Percentiles rank a stretch among this genome's conserved stretches.
These are phyloP conservation scores for Paraconiothyrium sp. DNA, from an alignment of 2,329 filamentous ascomycete species.

Conservation along the genomic window DNA sequence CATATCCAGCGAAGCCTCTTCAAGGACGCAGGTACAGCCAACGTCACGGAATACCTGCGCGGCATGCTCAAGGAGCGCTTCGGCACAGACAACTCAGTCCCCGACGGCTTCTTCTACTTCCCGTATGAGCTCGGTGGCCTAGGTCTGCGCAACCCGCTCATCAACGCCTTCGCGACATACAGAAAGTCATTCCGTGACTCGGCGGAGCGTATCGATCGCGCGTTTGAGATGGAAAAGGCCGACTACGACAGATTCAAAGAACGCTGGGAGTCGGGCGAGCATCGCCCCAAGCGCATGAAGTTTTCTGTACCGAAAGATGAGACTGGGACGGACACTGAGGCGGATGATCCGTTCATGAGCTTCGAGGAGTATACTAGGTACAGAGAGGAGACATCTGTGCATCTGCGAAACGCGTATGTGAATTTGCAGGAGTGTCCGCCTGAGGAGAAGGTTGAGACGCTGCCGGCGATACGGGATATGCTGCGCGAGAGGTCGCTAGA, in stretches of 20 bases:
- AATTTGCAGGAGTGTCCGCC: constrained; percentile 50
- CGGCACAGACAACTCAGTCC: constrained; percentile 46
- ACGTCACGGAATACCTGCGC: constrained; percentile 64
- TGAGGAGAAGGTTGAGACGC: constrained; percentile 34
- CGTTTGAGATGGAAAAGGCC: constrained; percentile 40
- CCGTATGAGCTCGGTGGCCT: constrained; percentile 59
- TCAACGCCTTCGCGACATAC: constrained; percentile 52
- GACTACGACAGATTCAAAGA: constrained; percentile 45
- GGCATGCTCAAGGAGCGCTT: constrained; percentile 52
- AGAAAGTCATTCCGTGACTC: constrained; percentile 32
- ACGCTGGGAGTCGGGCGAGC: constrained; percentile 39
- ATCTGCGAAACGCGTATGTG: constrained; percentile 49
- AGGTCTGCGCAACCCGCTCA: constrained; percentile 59
- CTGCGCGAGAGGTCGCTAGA: constrained; percentile 6
- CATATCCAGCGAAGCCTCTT: constrained; percentile 64
- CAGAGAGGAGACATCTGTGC: constrained; percentile 52
- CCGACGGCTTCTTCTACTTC: constrained; percentile 60
- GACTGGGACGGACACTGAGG: constrained; percentile 33
- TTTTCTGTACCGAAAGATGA: constrained; percentile 15
- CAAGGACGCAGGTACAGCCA: constrained; percentile 41
- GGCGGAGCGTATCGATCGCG: constrained; percentile 24
- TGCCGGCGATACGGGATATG: constrained; percentile 25
- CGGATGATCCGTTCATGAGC: constrained; percentile 54
- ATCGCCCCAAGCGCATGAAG: constrained; percentile 18
- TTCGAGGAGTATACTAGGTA: constrained; percentile 57